Percentiles rank a stretch among this genome's conserved stretches.
phyloP scores from a whole-genome alignment of 2,329 filamentous ascomycete species.

The Colletotrichum limetticola region DNA sequence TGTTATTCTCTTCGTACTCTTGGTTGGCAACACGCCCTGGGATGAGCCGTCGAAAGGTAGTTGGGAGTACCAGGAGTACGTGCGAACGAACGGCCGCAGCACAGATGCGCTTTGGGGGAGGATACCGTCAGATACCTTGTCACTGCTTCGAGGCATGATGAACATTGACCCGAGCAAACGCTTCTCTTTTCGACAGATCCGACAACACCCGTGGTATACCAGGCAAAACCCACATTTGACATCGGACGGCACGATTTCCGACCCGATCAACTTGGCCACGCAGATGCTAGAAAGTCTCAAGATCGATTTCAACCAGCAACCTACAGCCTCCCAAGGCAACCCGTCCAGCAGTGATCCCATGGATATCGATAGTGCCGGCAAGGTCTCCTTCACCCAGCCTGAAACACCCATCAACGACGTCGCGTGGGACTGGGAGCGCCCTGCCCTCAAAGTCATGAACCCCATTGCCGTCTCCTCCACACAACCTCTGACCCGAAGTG shows the following conservation, averaged over 20 bases:
- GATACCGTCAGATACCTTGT: slow-evolving; percentile 78
- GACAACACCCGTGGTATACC: slow-evolving; percentile 95
- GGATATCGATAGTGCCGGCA: slow-evolving; percentile 71
- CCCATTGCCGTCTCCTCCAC: slow-evolving; percentile 58
- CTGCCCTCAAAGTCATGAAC: slow-evolving; percentile 65
- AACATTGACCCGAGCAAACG: slow-evolving; percentile 78
- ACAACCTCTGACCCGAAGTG: slow-evolving; percentile 54
- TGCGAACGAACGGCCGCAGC: slow-evolving; percentile 81
- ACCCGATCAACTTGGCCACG: slow-evolving; percentile 88
- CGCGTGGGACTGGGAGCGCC: slow-evolving; percentile 89
- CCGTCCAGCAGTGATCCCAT: slow-evolving; percentile 64
- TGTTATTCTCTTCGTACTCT: slow-evolving; percentile 94
- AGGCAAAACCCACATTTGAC: slow-evolving; percentile 82
- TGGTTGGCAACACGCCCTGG: slow-evolving; percentile 98
- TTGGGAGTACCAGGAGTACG: slow-evolving; percentile 92
- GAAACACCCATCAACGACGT: slow-evolving; percentile 80
- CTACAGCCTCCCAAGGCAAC: slow-evolving; percentile 59
- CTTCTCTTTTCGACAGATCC: slow-evolving; percentile 88
- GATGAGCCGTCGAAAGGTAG: slow-evolving; percentile 88
- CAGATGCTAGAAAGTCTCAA: slow-evolving; percentile 92
- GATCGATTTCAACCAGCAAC: slow-evolving; percentile 84
- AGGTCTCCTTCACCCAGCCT: slow-evolving; percentile 85
- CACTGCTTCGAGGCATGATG: slow-evolving; percentile 93
- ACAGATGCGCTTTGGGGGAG: slow-evolving; percentile 87
- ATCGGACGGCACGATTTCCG: slow-evolving; percentile 77